Evolutionary conservation across 2,329 filamentous ascomycete genomes (phyloP), one percentile per base, ranked within the genome.

Genomic region (Botrytis paeoniae): DNA sequence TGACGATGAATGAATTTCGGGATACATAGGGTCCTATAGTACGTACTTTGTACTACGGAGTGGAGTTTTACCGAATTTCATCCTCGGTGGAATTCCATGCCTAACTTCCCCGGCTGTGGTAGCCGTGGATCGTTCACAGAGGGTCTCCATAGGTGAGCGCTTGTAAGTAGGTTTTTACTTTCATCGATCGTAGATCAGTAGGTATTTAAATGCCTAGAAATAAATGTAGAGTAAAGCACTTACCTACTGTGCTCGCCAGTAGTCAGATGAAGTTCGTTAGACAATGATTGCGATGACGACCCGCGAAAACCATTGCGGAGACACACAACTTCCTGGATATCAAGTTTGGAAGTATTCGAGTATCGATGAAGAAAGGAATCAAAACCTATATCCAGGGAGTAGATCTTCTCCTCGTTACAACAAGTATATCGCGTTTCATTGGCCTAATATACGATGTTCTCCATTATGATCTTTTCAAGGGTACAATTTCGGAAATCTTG

Each of bases 331-430:
- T 68, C n/a, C n/a, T 41, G 48, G 65, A 41, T 3, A 16, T 62
- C 60, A 41, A 41, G 60, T 62, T n/a, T 39, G n/a, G 51, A 54
- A 18, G 51, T 51, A 51, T n/a, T 51, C 25, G 48, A 32, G 48
- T 69, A 57, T 43, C 48, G 54, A 57, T 41, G 65, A 68, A 68
- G 65, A 68, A 57, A 41, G 39, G 48, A 66, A 29, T 10, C 45
- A 51, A 14, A 48, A 51, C 8, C 64, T 22, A 41, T 39, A 20
- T 12, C 35, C 48, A 54, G 32, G 18, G 29, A 69, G 45, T 54
- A 57, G 48, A 41, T 57, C 18, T 57, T 68, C 35, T 41, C 48
- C 65, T 57, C 65, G 29, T 41, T 10, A 5, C 35, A 0, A 41
- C 3, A 68, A 8, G 12, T 22, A 3, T 12, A 22, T 41, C 3